Conservation (phyloP, 495 filamentous ascomycete genomes). For the Hyaloscypha hepaticicola region DNA sequence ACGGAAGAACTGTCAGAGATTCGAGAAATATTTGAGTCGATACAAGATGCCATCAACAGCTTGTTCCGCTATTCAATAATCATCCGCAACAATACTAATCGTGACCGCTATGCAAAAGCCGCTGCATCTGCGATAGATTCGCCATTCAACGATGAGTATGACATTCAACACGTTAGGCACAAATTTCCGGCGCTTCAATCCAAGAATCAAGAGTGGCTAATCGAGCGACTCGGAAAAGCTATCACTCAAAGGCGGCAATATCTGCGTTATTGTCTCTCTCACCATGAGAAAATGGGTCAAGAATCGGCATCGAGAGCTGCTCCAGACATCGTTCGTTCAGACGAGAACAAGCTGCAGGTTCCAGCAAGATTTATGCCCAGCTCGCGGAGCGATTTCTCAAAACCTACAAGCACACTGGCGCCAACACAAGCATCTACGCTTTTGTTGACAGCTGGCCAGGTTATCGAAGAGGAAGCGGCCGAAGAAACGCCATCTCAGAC, state of each 20-base stretch:
- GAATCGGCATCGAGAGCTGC: too few relatives aligned
- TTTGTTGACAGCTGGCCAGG: not conserved
- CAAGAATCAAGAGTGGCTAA: conserved; percentile 22
- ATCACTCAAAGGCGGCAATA: conserved; percentile 43
- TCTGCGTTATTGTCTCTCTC: conserved; percentile 41
- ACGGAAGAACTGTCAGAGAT: conserved; percentile 15
- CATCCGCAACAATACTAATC: conserved; percentile 38
- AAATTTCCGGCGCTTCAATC: conserved; percentile 19
- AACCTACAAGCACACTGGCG: conserved; percentile 10
- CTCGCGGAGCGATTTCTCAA: not conserved
- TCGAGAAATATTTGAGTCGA: conserved; percentile 26
- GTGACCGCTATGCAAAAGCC: conserved; percentile 32
- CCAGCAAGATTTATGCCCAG: too few relatives aligned
- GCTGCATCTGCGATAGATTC: conserved; percentile 18
- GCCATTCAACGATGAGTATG: conserved; percentile 27
- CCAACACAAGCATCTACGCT: conserved; percentile 29
- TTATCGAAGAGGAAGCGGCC: conserved; percentile 2
- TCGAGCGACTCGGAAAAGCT: conserved; percentile 41
- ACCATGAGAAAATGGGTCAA: conserved; percentile 34
- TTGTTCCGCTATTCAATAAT: conserved; percentile 36
- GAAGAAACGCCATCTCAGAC: conserved; percentile 22
- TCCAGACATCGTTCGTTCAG: too few relatives aligned
- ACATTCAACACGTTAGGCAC: conserved; percentile 31
- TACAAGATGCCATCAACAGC: conserved; percentile 30
- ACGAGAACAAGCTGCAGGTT: too few relatives aligned